Base-by-base conservation (phyloP, 306 rosid species). In the Cicer judaicum region DNA sequence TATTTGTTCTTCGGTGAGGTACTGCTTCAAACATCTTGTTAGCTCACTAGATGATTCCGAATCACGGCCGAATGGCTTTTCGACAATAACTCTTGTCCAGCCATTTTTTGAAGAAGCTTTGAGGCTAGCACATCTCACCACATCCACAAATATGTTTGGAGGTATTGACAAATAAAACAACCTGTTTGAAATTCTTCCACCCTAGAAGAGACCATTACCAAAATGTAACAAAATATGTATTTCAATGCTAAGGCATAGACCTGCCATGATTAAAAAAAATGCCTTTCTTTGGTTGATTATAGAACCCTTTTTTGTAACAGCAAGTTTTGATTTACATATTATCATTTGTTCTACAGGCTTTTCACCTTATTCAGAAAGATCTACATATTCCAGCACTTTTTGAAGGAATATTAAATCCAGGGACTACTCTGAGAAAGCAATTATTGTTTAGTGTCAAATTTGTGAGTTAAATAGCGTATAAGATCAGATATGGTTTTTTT, bases 31-130 rank as follows among this genome's bases (percentile, higher is more conserved):
- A 72, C 85, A 78, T 83, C 83, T 87, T 53, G 92, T 94, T 76
- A 91, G 90, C 80, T 94, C 89, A 47, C 89, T 84, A 19, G 97
- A 94, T 46, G 99, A 88, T 70, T 90, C 90, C 5, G 87, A 86
- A 75, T 94, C 95, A 47, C 92, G 93, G 12, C 99, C 99, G 80
- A 94, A 94, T 59, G 99, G 99, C 89, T 94, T 94, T 81, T 94
- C 99, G 7, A 91, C 96, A 83, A 94, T 94, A 55, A 94, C 91
- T 83, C 99, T 88, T 10, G 96, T 94, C 99, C 99, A 94, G 64
- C 99, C 97, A 72, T 74, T 85, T 73, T 36, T 78, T 12, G 97
- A 94, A 82, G 97, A 94, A 71, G 97, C 96, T 69, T 79, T 78
- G 18, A 79, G 90, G 78, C 95, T 94, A 67, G 97, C 95, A 60